These are phyloP conservation scores for Piloderma croceum DNA, from an alignment of 768 basidiomycete species.

Conservation along the genomic window DNA sequence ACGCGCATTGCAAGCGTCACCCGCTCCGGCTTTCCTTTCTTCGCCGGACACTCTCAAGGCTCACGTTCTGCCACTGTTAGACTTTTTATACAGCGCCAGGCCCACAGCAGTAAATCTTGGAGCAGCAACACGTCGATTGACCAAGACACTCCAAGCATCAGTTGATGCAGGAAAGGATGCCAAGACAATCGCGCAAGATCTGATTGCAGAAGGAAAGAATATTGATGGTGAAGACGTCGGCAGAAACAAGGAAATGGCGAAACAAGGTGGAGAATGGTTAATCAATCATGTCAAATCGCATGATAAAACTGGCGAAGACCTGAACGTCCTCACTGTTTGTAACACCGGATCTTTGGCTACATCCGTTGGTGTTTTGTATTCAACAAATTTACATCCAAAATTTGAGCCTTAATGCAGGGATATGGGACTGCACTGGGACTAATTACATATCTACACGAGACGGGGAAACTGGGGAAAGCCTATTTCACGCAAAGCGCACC, in stretches of 20 bases:
- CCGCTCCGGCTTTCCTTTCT: constrained; percentile 49
- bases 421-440: constrained; percentile 94
- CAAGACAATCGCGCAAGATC: constrained; percentile 40
- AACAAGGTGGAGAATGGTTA: constrained; percentile 84
- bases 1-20: constrained; percentile 40
- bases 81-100: constrained; percentile 78
- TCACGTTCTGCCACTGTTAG: constrained; percentile 55
- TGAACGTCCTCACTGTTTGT: constrained; percentile 90
- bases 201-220: constrained; percentile 65
- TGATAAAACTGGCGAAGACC: constrained; percentile 37
- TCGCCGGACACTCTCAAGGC: constrained; percentile 46
- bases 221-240: constrained; percentile 87
- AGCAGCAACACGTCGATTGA: constrained; percentile 73
- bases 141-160: constrained; percentile 37
- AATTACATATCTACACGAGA: constrained; percentile 85
- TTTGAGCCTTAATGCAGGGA: constrained; percentile 47
- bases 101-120: constrained; percentile 96
- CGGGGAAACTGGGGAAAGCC: constrained; percentile 68
- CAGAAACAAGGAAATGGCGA: constrained; percentile 81
- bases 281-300: constrained; percentile 40
- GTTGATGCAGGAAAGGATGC: constrained; percentile 37
- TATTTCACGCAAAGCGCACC: constrained; percentile 94
- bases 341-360: constrained; percentile 97
- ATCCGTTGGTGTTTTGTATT: constrained; percentile 49
- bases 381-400: too few relatives aligned